phyloP scores from a whole-genome alignment of 352 stramenopile species.

The Globisporangium nagaii region DNA sequence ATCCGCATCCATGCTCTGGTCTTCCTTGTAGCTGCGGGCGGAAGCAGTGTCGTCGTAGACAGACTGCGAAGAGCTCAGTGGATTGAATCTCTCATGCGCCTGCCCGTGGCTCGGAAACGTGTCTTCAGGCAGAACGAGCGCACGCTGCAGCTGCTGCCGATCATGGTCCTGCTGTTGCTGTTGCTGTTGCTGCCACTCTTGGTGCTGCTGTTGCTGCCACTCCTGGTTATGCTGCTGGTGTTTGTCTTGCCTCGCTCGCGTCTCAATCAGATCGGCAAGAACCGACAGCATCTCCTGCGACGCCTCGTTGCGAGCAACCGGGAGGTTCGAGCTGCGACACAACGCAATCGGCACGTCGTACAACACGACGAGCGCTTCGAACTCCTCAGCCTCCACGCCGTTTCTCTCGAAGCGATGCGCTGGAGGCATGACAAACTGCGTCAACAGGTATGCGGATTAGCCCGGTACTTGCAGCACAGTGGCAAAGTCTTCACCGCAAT shows the following conservation, averaged over 20 bases:
- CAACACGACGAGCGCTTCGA: slow-evolving; percentile 32
- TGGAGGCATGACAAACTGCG: slow-evolving; percentile 12
- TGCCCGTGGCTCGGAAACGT: background rate
- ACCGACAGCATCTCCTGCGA: slow-evolving; percentile 39
- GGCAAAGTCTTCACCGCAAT: background rate
- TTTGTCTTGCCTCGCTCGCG: slow-evolving; percentile 18
- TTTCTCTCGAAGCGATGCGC: slow-evolving; percentile 3
- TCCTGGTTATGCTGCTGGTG: background rate
- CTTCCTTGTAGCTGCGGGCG: background rate
- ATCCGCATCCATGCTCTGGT: slow-evolving; percentile 1
- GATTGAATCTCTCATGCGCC: no score
- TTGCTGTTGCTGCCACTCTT: background rate
- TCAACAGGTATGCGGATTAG: background rate
- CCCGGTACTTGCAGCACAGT: background rate
- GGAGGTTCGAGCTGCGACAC: slow-evolving; percentile 16
- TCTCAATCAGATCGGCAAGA: slow-evolving; percentile 31
- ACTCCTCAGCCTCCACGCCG: slow-evolving; percentile 12
- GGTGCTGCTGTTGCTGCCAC: background rate
- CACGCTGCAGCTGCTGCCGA: background rate
- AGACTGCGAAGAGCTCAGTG: no score
- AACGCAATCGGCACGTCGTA: slow-evolving; percentile 31
- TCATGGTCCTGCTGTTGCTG: background rate
- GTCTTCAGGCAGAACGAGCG: background rate
- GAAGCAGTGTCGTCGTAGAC: background rate
- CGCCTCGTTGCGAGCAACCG: slow-evolving; percentile 30